Evolutionary conservation across 2,329 filamentous ascomycete species (phyloP), one percentile per base, ranked within the genome.

Genomic region (Cladosporium oxysporum): DNA sequence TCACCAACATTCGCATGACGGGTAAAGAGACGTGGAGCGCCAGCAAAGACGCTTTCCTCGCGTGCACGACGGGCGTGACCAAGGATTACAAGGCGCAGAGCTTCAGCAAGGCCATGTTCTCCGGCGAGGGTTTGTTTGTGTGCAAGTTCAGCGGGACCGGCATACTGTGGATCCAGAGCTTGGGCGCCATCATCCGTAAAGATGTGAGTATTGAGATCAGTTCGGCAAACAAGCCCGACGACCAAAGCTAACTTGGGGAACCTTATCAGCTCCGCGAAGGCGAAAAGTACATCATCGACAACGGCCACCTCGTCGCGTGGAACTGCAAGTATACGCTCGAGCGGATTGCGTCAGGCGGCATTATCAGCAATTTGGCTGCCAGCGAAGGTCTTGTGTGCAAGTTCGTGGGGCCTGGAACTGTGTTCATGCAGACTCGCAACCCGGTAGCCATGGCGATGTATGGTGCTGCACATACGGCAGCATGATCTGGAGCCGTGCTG

Each of bases 311-410:
- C 0, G 93, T 98, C 0, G 94, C 95, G 0, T 99, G 95, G 95
- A 97, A 97, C 76, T 93, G 91, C 75, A 92, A 96, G 75, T 99
- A 98, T 74, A 85, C 91, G 5, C 88, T 99, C 69, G 93, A 97
- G 80, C 89, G 95, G 18, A 90, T 96, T 4, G 89, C 94, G 0
- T 95, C 91, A 3, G 95, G 95, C 2, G 95, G 95, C 44, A 88
- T 99, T 69, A 90, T 99, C n/a, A 94, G 91, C n/a, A 89, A 90
- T 11, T 78, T 97, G 26, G 88, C 89, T 31, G 89, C 92, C 0
- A 90, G 86, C 0, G 95, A 99, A 79, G 95, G 95, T 0, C 81
- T 98, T 41, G 93, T 97, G 4, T 99, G 95, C 83, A 96, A 93
- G 76, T 98, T 98, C 71, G 92, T 90, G 0, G 93, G 85, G 0